Evolutionary conservation across 768 basidiomycete genomes (phyloP).

Genomic region (Pholiota conissans): DNA sequence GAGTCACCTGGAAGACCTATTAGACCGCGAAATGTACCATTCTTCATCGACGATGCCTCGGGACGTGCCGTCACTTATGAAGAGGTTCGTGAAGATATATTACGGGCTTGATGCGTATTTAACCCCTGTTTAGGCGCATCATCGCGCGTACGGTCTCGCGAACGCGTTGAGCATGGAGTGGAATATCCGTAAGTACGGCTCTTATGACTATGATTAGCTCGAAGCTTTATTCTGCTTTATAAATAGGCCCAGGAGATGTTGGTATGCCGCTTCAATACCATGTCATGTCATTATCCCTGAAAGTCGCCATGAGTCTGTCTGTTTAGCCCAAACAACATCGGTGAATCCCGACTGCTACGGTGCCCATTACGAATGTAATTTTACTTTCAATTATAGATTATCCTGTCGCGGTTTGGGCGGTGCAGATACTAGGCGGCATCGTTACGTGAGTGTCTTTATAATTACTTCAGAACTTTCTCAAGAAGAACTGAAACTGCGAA

Average conservation of each 20-base stretch:
- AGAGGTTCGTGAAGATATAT: slow-evolving; percentile 38
- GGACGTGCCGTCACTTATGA: slow-evolving; percentile 42
- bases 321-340: slow-evolving; percentile 64
- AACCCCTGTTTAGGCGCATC: slow-evolving; percentile 23
- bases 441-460: slow-evolving; percentile 47
- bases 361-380: neutral
- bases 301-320: slow-evolving; percentile 46
- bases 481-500: neutral
- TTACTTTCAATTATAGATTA: slow-evolving; percentile 41
- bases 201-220: neutral
- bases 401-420: slow-evolving; percentile 55
- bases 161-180: slow-evolving; percentile 51
- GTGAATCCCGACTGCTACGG: slow-evolving; percentile 30
- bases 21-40: slow-evolving; percentile 46
- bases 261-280: slow-evolving; percentile 33
- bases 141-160: slow-evolving; percentile 51
- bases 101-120: neutral
- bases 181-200: slow-evolving; percentile 45
- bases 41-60: slow-evolving; percentile 59
- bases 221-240: neutral
- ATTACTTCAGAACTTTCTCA: neutral
- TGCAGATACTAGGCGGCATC: slow-evolving; percentile 56
- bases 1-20: slow-evolving; percentile 38
- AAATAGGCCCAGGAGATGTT: slow-evolving; percentile 48
- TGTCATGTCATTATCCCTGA: neutral